Evolutionary conservation across 495 filamentous ascomycete species (phyloP).

Genomic region (Penicillium ucsense): DNA sequence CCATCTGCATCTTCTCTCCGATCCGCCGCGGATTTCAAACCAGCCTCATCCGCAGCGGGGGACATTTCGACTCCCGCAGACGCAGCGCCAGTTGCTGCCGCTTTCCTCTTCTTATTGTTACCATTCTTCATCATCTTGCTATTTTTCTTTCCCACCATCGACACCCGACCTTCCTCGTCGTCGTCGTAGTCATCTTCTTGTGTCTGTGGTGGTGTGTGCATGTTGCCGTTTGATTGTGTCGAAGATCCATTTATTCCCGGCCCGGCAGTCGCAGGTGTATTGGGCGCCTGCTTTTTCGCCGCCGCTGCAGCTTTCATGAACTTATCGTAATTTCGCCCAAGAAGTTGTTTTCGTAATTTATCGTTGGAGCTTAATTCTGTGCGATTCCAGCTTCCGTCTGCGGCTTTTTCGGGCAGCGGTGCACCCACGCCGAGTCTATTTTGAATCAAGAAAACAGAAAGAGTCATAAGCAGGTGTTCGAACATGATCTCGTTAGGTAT

Average conservation of each 20-base stretch:
- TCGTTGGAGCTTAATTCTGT: constrained; percentile 34
- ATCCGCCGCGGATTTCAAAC: no score
- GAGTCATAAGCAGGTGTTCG: background rate
- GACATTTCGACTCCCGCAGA: background rate
- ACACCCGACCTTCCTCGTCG: constrained; percentile 52
- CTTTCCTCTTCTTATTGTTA: background rate
- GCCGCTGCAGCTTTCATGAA: constrained; percentile 21
- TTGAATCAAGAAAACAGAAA: background rate
- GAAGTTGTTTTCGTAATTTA: constrained; percentile 37
- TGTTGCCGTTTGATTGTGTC: no score
- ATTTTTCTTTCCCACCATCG: constrained; percentile 40
- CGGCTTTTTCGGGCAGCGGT: constrained; percentile 31
- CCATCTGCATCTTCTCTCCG: no score
- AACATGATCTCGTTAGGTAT: background rate
- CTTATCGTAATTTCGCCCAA: constrained; percentile 38
- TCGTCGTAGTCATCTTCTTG: constrained; percentile 36
- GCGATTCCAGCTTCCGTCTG: constrained; percentile 30
- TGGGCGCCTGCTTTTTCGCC: constrained; percentile 4
- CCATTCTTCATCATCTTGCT: constrained; percentile 13
- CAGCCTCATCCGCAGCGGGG: no score
- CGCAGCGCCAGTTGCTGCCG: background rate
- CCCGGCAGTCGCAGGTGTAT: background rate
- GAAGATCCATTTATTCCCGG: no score
- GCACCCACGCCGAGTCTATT: constrained; percentile 40
- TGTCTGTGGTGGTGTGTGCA: background rate